Percentiles rank a stretch among this genome's conserved stretches.
phyloP scores from a whole-genome alignment of 495 filamentous ascomycete genomes.

The Pseudotulostoma volvatum region DNA sequence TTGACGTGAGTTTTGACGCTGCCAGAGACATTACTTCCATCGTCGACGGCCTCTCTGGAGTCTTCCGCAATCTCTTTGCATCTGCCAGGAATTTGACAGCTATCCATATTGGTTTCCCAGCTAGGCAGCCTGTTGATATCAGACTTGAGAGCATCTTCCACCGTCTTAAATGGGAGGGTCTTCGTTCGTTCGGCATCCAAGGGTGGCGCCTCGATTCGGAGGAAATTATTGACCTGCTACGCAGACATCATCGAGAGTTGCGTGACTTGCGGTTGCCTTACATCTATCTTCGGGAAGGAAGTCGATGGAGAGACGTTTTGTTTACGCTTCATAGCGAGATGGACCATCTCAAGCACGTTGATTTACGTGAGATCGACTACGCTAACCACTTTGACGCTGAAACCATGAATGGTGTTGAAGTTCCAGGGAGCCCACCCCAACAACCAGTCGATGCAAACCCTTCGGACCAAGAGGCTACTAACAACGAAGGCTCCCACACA shows the following conservation, averaged over 20 bases:
- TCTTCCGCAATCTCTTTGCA: constrained; percentile 40
- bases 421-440: constrained; percentile 8
- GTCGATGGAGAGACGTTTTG: constrained; percentile 46
- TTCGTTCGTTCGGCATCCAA: constrained; percentile 48
- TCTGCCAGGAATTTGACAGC: constrained; percentile 43
- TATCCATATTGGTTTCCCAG: constrained; percentile 51
- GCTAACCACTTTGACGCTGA: constrained; percentile 34
- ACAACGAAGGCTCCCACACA: constrained; percentile 9
- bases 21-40: constrained; percentile 34
- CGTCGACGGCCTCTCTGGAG: constrained; percentile 36
- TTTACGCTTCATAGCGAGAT: constrained; percentile 40
- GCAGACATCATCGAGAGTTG: constrained; percentile 39
- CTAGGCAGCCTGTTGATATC: constrained; percentile 37
- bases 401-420: constrained; percentile 13
- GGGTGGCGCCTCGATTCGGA: constrained; percentile 42
- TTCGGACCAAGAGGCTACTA: constrained; percentile 4
- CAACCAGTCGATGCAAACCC: constrained; percentile 2
- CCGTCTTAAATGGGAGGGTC: constrained; percentile 39
- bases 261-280: constrained; percentile 40
- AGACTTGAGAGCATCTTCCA: constrained; percentile 47
- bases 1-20: constrained; percentile 46
- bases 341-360: constrained; percentile 40
- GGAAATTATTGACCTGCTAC: constrained; percentile 41
- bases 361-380: constrained; percentile 46
- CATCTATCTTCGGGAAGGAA: constrained; percentile 40